These are phyloP conservation scores for Populus euphratica DNA, from an alignment of 345 rosid species.

Conservation along the genomic window DNA sequence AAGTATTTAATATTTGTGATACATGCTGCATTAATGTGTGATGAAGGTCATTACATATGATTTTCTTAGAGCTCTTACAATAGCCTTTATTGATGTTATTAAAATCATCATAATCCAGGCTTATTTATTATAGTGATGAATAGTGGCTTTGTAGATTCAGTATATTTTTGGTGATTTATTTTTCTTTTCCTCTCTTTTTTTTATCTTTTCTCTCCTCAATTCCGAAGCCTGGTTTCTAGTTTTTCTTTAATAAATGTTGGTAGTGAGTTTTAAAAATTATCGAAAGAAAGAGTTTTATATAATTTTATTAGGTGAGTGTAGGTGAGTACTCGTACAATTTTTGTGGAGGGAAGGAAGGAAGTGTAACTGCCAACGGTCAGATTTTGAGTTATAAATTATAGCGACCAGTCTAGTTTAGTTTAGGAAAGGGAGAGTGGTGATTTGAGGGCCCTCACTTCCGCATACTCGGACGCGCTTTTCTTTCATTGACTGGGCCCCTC, in stretches of 20 bases:
- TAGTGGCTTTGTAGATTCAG: rapidly evolving
- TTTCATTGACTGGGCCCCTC: conserved; percentile 12
- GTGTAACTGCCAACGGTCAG: background rate
- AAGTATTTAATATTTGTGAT: too few species aligned
- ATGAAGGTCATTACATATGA: too few species aligned
- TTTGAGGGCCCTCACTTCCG: conserved; percentile 38
- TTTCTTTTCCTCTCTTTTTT: too few species aligned
- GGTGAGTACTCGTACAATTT: background rate
- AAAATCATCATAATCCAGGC: rapidly evolving
- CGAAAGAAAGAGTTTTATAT: background rate
- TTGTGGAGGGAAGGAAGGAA: background rate
- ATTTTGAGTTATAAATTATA: too few species aligned
- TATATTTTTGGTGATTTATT: rapidly evolving
- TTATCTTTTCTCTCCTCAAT: too few species aligned
- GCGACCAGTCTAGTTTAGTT: background rate
- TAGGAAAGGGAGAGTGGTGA: conserved; percentile 14
- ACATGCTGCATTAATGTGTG: too few species aligned
- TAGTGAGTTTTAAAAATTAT: background rate
- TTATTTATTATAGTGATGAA: rapidly evolving
- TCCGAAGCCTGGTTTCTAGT: too few species aligned
- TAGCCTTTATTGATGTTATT: too few species aligned
- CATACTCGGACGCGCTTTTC: conserved; percentile 37
- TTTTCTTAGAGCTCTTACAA: too few species aligned
- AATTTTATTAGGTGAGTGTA: background rate
- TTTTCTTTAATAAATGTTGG: too few species aligned